Base-by-base conservation (phyloP, 805 yeast genomes). In the Yueomyces sinensis region DNA sequence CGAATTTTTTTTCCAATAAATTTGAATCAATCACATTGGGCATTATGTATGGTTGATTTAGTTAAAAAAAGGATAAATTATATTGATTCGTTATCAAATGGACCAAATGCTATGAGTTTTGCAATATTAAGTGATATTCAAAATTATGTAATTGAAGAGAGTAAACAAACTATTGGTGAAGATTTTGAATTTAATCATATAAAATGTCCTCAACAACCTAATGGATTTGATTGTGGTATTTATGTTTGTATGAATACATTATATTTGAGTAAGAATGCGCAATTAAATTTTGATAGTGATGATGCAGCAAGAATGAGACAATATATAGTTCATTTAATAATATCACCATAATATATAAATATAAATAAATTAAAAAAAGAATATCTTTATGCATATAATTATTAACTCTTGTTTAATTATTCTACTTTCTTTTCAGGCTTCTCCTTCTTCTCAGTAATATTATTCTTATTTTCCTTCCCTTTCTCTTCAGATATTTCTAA, bases 201-300 rank as follows among this genome's bases (percentile, higher is more conserved):
- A 3, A 49, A 56, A 9, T 65, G 86, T 27, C 97, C 98, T 0
- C 82, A 78, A 43, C 98, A 91, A 52, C 61, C 66, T 19, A 91
- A 91, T 50, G 96, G 96, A 0, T 82, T 54, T 44, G 98, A 91
- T 56, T 91, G 98, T 62, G 98, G 98, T 4, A 94, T 89, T 1
- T 91, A 87, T 50, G 70, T 93, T 3, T 80, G 96, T 54, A 72
- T 86, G 34, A 78, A 76, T 32, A 82, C 82, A 1, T 69, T 74
- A 31, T 76, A 68, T 31, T 45, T 82, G 29, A 59, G 87, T 0
- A 59, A 71, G 22, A 68, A 65, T 5, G 52, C 52, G 18, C 65
- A 65, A 0, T 56, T 82, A 29, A 49, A 54, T 3, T 89, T 74
- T 47, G 50, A 70, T 9, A 87, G 79, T 43, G 56, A 60, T 4